These are phyloP conservation scores for Cladophialophora immunda DNA, from an alignment of 2,329 filamentous ascomycete species.

Conservation along the genomic window DNA sequence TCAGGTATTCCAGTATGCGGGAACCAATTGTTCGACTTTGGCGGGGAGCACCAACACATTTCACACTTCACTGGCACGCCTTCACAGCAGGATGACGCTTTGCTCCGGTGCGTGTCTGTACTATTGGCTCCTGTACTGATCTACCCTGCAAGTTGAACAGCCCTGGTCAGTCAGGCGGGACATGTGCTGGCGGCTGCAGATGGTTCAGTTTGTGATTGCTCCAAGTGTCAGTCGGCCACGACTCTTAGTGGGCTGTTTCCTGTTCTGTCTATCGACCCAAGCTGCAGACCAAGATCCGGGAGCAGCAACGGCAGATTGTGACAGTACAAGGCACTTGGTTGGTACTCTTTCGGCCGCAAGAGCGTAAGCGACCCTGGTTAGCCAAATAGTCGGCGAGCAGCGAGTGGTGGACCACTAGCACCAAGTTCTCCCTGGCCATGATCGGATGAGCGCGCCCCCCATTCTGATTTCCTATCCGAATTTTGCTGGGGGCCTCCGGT, in stretches of 20 bases:
- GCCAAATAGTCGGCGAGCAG: not conserved
- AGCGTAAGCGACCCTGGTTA: not conserved
- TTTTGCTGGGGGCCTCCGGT: not conserved
- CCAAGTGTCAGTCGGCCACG: not conserved
- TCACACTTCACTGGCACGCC: not conserved
- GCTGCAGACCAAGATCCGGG: not conserved
- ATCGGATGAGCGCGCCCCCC: not conserved
- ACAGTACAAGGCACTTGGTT: not conserved
- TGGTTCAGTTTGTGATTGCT: slow-evolving; percentile 1
- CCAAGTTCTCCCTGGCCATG: not conserved
- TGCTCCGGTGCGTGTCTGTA: not conserved
- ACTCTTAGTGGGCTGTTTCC: slow-evolving; percentile 6
- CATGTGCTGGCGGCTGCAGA: slow-evolving; percentile 15
- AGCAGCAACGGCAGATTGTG: slow-evolving; percentile 1
- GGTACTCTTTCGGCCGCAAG: slow-evolving; percentile 13
- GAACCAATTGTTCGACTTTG: slow-evolving; percentile 2
- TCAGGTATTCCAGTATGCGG: not conserved
- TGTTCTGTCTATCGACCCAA: not conserved
- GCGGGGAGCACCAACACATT: slow-evolving; percentile 7
- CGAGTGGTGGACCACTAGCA: slow-evolving; percentile 3
- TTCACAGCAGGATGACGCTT: not conserved
- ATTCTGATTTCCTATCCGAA: slow-evolving; percentile 5
- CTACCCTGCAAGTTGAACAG: slow-evolving; percentile 16
- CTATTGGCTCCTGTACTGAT: slow-evolving; percentile 21
- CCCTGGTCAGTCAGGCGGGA: slow-evolving; percentile 10